A percentile compares a stretch with the other conserved stretches of the same genome.
These are phyloP conservation scores for Penicillium sp. DNA, from an alignment of 2,329 filamentous ascomycete genomes.

Conservation along the genomic window DNA sequence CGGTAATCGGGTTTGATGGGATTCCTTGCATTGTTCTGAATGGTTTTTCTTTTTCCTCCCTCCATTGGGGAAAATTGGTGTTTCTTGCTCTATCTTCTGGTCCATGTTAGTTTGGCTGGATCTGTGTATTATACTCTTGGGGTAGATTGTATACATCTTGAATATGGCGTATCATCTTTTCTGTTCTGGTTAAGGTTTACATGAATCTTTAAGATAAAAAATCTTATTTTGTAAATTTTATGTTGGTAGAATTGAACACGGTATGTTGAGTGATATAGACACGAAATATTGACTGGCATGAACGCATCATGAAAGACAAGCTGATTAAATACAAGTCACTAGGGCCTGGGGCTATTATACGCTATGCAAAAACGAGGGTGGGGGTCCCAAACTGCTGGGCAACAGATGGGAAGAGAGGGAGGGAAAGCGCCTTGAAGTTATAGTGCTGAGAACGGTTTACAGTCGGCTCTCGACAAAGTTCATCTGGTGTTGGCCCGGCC, in stretches of 20 bases:
- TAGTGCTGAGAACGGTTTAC: conserved; percentile 46
- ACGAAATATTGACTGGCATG: conserved; percentile 7
- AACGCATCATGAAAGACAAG: conserved; percentile 5
- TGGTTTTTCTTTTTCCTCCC: conserved; percentile 10
- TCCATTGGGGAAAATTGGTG: conserved; percentile 16
- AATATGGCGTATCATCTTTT: conserved; percentile 8
- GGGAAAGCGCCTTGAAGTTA: not conserved
- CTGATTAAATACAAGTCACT: conserved; percentile 14
- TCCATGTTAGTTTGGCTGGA: conserved; percentile 13
- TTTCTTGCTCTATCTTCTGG: conserved; percentile 18
- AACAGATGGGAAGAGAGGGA: conserved; percentile 5
- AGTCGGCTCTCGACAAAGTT: conserved; percentile 75
- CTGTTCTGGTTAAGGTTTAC: conserved; percentile 11
- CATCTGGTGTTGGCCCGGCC: conserved; percentile 71
- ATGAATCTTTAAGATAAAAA: not conserved
- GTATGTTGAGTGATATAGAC: conserved; percentile 13
- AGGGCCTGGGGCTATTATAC: conserved; percentile 11
- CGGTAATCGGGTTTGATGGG: conserved; percentile 9
- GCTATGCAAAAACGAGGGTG: conserved; percentile 20
- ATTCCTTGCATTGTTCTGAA: conserved; percentile 17
- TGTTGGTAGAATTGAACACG: not conserved
- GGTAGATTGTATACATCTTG: conserved; percentile 15
- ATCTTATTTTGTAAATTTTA: not conserved
- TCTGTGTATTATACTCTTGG: conserved; percentile 15
- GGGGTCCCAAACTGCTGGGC: conserved; percentile 6